Evolutionary conservation across 75 land plant species (phyloP).

Genomic region (Pinus albicaulis): DNA sequence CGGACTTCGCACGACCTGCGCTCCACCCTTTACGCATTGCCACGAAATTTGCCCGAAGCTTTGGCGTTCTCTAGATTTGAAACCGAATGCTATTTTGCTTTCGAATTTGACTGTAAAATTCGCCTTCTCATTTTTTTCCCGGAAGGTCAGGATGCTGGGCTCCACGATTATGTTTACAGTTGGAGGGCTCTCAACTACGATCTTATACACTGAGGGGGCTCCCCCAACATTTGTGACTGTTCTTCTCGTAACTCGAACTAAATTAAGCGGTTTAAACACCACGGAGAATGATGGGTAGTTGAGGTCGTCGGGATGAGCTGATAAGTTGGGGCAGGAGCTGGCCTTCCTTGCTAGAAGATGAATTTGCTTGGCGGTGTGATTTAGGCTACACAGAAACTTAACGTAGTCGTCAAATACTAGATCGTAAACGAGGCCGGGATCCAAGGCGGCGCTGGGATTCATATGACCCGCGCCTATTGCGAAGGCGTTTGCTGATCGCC

Average conservation of each 20-base stretch:
- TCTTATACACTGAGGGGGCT: constrained; percentile 37
- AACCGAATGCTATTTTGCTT: constrained; percentile 5
- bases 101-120: constrained; percentile 47
- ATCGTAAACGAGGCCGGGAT: constrained; percentile 83
- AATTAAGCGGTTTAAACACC: constrained; percentile 1
- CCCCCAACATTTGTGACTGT: constrained; percentile 30
- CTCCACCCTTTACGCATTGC: constrained; percentile 44
- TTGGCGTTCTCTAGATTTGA: background rate
- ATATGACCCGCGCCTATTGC: constrained; percentile 71
- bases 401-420: constrained; percentile 52
- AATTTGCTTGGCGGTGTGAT: constrained; percentile 42
- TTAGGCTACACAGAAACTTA: constrained; percentile 65
- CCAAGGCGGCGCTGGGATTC: constrained; percentile 48
- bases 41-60: constrained; percentile 54
- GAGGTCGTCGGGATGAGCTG: constrained; percentile 23
- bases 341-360: constrained; percentile 23
- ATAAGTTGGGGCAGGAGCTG: constrained; percentile 29
- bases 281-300: constrained; percentile 47
- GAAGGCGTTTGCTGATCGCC: constrained; percentile 53
- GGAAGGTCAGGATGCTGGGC: constrained; percentile 48
- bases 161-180: constrained; percentile 42
- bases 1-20: constrained; percentile 60
- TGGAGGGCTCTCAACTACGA: constrained; percentile 9
- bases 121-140: constrained; percentile 32
- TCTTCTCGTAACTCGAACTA: constrained; percentile 7